phyloP scores from a whole-genome alignment of 495 filamentous ascomycete species.

The Hyaloscypha bicolor region DNA sequence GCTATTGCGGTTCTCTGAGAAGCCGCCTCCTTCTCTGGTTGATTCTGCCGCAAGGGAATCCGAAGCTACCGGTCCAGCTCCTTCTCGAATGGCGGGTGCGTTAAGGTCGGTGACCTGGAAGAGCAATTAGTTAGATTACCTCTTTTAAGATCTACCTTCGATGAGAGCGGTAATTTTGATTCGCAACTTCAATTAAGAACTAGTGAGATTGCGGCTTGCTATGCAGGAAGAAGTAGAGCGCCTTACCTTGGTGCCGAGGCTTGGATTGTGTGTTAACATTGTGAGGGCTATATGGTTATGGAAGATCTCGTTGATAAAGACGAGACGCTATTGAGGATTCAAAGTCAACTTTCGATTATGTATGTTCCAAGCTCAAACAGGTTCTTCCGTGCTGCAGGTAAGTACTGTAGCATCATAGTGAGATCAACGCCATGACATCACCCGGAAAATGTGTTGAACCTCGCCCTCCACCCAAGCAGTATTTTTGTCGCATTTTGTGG shows the following conservation, averaged over 20 bases:
- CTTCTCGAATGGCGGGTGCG: conserved; percentile 49
- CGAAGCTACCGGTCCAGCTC: conserved; percentile 56
- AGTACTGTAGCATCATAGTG: neutral
- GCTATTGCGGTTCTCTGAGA: conserved; percentile 52
- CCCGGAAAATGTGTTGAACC: neutral
- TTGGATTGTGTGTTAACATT: conserved; percentile 28
- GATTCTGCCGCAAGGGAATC: conserved; percentile 72
- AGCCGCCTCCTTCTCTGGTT: conserved; percentile 50
- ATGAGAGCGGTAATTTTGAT: too few relatives aligned
- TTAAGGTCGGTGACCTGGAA: conserved; percentile 47
- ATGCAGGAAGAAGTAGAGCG: neutral
- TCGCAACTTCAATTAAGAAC: neutral
- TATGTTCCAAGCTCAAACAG: neutral
- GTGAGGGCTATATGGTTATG: neutral
- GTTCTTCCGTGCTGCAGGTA: neutral
- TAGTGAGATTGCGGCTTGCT: neutral
- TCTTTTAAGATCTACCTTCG: neutral
- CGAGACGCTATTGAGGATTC: neutral
- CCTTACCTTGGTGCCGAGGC: conserved; percentile 27
- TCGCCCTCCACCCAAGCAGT: neutral
- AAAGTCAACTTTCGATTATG: neutral
- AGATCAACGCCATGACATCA: conserved; percentile 9
- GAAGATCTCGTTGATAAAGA: too few relatives aligned
- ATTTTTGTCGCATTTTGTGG: neutral
- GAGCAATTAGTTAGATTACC: conserved; percentile 2